These are phyloP conservation scores for Phytophthora lateralis DNA, from an alignment of 352 stramenopile genomes.

Conservation along the genomic window DNA sequence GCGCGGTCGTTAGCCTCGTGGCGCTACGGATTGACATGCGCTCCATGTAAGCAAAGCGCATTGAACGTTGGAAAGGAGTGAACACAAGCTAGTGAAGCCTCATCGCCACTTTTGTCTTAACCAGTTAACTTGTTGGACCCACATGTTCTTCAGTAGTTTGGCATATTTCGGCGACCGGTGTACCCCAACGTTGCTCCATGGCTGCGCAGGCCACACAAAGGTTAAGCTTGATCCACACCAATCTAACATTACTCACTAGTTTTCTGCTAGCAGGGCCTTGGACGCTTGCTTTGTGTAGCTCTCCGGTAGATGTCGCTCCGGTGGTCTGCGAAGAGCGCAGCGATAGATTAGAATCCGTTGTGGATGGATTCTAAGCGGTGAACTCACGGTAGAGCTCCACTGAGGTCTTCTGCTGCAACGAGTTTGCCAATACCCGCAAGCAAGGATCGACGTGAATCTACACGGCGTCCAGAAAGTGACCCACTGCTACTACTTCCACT, in stretches of 20 bases:
- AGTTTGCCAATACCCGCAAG: slow-evolving; percentile 78
- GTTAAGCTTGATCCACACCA: background rate
- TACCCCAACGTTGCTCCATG: slow-evolving; percentile 49
- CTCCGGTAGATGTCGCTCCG: slow-evolving; percentile 54
- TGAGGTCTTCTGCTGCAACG: slow-evolving; percentile 59
- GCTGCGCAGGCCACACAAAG: slow-evolving; percentile 18
- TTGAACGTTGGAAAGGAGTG: background rate
- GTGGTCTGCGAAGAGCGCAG: slow-evolving; percentile 31
- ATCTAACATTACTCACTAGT: slow-evolving; percentile 57
- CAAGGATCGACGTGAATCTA: slow-evolving; percentile 65
- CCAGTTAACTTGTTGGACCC: slow-evolving; percentile 5
- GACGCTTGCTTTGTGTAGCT: slow-evolving; percentile 56
- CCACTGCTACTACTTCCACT: slow-evolving; percentile 34
- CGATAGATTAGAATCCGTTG: background rate
- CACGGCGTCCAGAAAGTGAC: slow-evolving; percentile 44
- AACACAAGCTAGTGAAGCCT: slow-evolving; percentile 3
- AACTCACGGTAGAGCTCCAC: slow-evolving; percentile 48
- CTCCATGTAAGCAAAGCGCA: slow-evolving; percentile 53
- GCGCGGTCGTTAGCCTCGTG: slow-evolving; percentile 57
- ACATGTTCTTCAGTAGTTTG: slow-evolving; percentile 8
- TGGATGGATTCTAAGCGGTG: background rate
- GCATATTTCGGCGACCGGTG: slow-evolving; percentile 48
- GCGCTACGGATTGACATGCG: slow-evolving; percentile 80
- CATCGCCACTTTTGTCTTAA: slow-evolving; percentile 10
- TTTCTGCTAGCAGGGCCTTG: slow-evolving; percentile 71